These are phyloP conservation scores for Juncus effusus DNA, from an alignment of 176 grass and related monocot species.

Conservation along the genomic window DNA sequence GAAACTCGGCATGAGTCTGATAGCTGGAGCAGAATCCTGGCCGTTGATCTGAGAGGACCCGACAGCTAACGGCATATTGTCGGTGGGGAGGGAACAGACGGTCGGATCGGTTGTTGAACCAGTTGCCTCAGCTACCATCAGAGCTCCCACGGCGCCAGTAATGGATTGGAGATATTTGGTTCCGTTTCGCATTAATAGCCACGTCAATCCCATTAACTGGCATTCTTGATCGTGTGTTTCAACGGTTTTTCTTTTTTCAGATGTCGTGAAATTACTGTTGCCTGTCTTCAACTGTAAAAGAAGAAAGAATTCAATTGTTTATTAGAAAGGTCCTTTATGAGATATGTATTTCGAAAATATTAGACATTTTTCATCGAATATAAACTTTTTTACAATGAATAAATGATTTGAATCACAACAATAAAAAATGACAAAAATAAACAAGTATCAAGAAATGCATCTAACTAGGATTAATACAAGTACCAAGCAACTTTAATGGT, in stretches of 20 bases:
- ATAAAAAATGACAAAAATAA: too few species aligned
- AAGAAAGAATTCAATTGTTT: neutral
- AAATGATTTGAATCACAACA: too few species aligned
- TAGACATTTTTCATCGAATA: neutral
- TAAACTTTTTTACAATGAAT: too few species aligned
- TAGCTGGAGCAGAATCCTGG: slow-evolving; percentile 13
- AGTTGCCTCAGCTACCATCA: slow-evolving; percentile 72
- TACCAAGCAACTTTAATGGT: too few species aligned
- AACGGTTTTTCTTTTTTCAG: neutral
- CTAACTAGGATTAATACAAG: too few species aligned
- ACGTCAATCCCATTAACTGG: slow-evolving; percentile 87
- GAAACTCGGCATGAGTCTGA: neutral
- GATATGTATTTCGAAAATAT: too few species aligned
- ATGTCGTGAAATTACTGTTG: slow-evolving; percentile 3
- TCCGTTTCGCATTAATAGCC: slow-evolving; percentile 73
- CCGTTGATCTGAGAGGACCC: slow-evolving; percentile 42
- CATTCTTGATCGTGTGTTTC: slow-evolving; percentile 52
- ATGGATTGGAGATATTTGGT: slow-evolving; percentile 56
- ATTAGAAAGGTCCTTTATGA: neutral
- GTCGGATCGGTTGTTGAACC: slow-evolving; percentile 35
- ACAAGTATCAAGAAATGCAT: too few species aligned
- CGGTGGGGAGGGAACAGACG: slow-evolving; percentile 47
- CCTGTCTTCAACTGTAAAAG: slow-evolving; percentile 28
- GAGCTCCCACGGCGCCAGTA: slow-evolving; percentile 56
- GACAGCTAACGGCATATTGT: slow-evolving; percentile 65